These are phyloP conservation scores for Thozetella sp. DNA, from an alignment of 495 filamentous ascomycete genomes.

Conservation along the genomic window DNA sequence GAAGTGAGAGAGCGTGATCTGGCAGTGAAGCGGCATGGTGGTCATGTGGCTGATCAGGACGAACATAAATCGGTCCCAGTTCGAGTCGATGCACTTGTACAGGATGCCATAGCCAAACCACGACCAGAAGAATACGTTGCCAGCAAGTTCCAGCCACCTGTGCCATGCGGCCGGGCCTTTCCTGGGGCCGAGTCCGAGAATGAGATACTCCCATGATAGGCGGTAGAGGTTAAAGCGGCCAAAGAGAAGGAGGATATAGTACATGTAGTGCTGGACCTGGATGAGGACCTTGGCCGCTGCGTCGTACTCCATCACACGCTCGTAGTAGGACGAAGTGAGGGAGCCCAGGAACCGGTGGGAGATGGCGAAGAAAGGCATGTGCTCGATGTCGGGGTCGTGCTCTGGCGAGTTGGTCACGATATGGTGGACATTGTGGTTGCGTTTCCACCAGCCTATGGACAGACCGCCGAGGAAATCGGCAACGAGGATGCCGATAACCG, in stretches of 20 bases:
- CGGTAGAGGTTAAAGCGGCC: slow-evolving; percentile 92
- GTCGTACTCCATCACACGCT: slow-evolving; percentile 84
- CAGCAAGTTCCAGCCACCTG: slow-evolving; percentile 79
- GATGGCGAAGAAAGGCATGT: slow-evolving; percentile 93
- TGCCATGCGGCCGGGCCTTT: slow-evolving; percentile 90
- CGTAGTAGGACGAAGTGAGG: slow-evolving; percentile 87
- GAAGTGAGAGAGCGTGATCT: slow-evolving; percentile 96
- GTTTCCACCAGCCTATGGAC: slow-evolving; percentile 97
- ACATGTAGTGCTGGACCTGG: slow-evolving; percentile 77
- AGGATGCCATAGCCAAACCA: slow-evolving; percentile 91
- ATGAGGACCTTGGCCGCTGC: slow-evolving; percentile 70
- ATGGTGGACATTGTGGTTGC: slow-evolving; percentile 96
- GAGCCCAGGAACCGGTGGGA: slow-evolving; percentile 80
- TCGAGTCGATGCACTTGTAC: slow-evolving; percentile 74
- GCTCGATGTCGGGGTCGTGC: slow-evolving; percentile 97
- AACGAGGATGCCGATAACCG: slow-evolving; percentile 85
- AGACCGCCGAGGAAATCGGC: slow-evolving; percentile 90
- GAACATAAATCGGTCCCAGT: slow-evolving; percentile 70
- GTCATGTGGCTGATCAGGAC: slow-evolving; percentile 86
- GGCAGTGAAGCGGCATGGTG: slow-evolving; percentile 85
- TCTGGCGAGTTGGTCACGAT: slow-evolving; percentile 96
- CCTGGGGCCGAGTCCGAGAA: slow-evolving; percentile 73
- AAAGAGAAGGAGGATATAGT: slow-evolving; percentile 83
- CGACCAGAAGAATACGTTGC: slow-evolving; percentile 87
- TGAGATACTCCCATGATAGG: slow-evolving; percentile 80